phyloP scores from a whole-genome alignment of 169 alveolate genomes.

The Cryptosporidium tyzzeri region DNA sequence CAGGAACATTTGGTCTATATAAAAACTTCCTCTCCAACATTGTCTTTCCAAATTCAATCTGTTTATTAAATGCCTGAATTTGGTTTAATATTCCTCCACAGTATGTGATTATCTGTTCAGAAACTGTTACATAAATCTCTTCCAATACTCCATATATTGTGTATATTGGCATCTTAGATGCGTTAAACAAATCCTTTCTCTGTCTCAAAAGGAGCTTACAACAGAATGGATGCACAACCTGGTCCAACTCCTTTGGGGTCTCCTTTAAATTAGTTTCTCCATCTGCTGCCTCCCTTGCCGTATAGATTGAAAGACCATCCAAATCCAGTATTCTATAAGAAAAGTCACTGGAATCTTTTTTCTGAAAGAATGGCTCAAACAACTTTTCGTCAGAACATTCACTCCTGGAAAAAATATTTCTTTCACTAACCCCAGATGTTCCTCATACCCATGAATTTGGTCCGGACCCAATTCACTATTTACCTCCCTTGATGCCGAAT shows the following conservation, averaged over 20 bases:
- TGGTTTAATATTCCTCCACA: conserved; percentile 27
- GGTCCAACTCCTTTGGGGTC: not conserved
- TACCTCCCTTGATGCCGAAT: not conserved
- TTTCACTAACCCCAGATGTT: conserved; percentile 31
- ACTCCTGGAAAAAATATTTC: conserved; percentile 19
- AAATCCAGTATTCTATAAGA: conserved; percentile 63
- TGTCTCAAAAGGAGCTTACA: conserved; percentile 64
- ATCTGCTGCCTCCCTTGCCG: not conserved
- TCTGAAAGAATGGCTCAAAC: conserved; percentile 61
- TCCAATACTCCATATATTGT: conserved; percentile 70
- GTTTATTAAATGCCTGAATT: conserved; percentile 45
- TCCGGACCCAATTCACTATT: conserved; percentile 39
- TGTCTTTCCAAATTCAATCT: conserved; percentile 34
- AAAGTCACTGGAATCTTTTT: conserved; percentile 49
- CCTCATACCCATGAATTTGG: conserved; percentile 31
- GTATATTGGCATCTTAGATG: conserved; percentile 43
- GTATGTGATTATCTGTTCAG: conserved; percentile 54
- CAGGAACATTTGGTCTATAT: conserved; percentile 60
- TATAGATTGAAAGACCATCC: conserved; percentile 48
- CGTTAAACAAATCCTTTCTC: conserved; percentile 35
- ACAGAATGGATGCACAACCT: conserved; percentile 59
- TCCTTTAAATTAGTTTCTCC: not conserved
- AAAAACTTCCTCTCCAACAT: conserved; percentile 43
- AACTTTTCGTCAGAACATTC: conserved; percentile 30
- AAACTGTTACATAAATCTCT: conserved; percentile 49